Evolutionary conservation across 202 grass and related monocot species (phyloP).

Genomic region (Panicum hallii): DNA sequence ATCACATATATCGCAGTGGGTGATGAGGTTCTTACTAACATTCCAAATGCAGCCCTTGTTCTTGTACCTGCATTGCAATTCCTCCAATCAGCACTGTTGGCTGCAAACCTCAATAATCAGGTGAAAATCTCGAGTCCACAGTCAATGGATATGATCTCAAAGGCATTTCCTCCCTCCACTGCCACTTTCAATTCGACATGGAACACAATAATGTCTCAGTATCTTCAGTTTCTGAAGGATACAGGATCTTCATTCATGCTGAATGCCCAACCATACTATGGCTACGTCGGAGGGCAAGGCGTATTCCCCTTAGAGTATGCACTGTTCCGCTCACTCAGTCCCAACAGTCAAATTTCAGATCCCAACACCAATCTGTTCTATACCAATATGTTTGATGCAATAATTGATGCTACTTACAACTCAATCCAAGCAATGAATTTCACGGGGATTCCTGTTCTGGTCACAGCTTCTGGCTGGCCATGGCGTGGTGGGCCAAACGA

Average conservation of each 20-base stretch:
- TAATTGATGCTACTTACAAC: constrained; percentile 90
- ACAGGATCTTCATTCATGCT: constrained; percentile 90
- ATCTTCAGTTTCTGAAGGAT: constrained; percentile 88
- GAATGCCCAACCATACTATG: constrained; percentile 96
- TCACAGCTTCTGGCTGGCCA: constrained; percentile 97
- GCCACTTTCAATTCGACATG: constrained; percentile 95
- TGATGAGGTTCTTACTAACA: constrained; percentile 74
- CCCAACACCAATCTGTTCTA: constrained; percentile 92
- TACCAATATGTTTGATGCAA: constrained; percentile 96
- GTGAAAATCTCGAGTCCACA: constrained; percentile 90
- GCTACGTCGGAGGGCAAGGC: constrained; percentile 77
- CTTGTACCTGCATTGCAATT: constrained; percentile 86
- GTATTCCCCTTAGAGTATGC: constrained; percentile 95
- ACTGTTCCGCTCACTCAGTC: constrained; percentile 75
- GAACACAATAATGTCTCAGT: constrained; percentile 74
- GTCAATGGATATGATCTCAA: constrained; percentile 80
- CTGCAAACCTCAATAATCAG: constrained; percentile 89
- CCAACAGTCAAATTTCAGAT: constrained; percentile 81
- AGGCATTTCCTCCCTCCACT: constrained; percentile 91
- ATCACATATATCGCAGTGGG: constrained; percentile 97
- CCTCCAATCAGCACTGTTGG: constrained; percentile 88
- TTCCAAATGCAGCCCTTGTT: constrained; percentile 91
- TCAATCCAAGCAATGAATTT: constrained; percentile 96
- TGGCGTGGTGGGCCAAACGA: constrained; percentile 78
- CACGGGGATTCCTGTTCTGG: constrained; percentile 75